Evolutionary conservation across 768 basidiomycete species (phyloP).

Genomic region (Fistulinella prunicolor): DNA sequence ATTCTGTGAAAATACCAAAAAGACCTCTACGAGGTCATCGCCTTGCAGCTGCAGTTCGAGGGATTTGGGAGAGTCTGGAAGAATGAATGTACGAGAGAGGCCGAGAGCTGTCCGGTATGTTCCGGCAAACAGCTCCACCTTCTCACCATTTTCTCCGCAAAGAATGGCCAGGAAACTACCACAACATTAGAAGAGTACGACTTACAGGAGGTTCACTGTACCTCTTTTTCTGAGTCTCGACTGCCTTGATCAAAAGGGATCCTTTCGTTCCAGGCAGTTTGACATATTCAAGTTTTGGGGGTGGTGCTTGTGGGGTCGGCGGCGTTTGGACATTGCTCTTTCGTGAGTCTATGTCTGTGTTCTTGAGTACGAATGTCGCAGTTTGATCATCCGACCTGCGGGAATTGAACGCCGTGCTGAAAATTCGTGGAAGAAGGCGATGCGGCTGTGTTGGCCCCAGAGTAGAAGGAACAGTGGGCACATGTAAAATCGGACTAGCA

Average conservation of each 20-base stretch:
- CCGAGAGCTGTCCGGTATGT: slow-evolving; percentile 87
- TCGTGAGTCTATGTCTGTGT: slow-evolving; percentile 40
- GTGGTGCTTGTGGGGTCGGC: slow-evolving; percentile 51
- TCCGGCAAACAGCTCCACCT: slow-evolving; percentile 91
- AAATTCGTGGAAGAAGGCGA: slow-evolving; percentile 68
- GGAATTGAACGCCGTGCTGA: slow-evolving; percentile 59
- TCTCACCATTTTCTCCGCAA: slow-evolving; percentile 89
- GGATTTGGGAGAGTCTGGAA: slow-evolving; percentile 86
- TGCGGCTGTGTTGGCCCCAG: slow-evolving; percentile 41
- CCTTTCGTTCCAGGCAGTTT: slow-evolving; percentile 91
- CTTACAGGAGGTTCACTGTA: slow-evolving; percentile 23
- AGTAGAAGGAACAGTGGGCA: slow-evolving; percentile 29
- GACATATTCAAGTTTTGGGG: slow-evolving; percentile 87
- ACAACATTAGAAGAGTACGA: slow-evolving; percentile 1
- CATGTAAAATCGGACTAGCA: slow-evolving; percentile 16
- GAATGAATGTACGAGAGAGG: slow-evolving; percentile 88
- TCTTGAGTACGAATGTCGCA: slow-evolving; percentile 33
- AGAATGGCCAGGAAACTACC: slow-evolving; percentile 86
- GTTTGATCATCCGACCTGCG: slow-evolving; percentile 60
- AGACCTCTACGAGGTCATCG: slow-evolving; percentile 89
- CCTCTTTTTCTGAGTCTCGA: slow-evolving; percentile 91
- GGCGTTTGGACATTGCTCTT: slow-evolving; percentile 34
- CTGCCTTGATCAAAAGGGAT: slow-evolving; percentile 77
- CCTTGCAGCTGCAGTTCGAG: slow-evolving; percentile 88
- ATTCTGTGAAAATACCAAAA: slow-evolving; percentile 87